Evolutionary conservation across 2,329 filamentous ascomycete species (phyloP).

Genomic region (Exutisphaerella laricina): DNA sequence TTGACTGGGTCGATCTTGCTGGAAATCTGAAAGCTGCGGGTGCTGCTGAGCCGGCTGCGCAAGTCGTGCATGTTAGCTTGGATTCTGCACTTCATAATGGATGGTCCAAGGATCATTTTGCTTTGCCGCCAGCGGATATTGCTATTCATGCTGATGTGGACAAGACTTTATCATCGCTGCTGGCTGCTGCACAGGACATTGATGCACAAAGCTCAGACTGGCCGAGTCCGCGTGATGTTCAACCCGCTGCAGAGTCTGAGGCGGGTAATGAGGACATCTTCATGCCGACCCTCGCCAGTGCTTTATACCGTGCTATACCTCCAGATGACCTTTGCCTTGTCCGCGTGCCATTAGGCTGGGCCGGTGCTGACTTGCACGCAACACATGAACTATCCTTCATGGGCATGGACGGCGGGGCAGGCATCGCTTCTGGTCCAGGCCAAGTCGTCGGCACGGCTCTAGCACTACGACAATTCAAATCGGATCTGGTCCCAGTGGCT

Average conservation of each 20-base stretch:
- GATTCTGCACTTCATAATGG: conserved; percentile 19
- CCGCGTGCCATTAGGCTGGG: conserved; percentile 18
- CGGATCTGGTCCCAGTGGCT: conserved; percentile 8
- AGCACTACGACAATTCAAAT: conserved; percentile 6
- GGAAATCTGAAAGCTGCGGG: conserved; percentile 14
- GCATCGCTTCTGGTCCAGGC: conserved; percentile 15
- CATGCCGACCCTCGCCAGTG: conserved; percentile 16
- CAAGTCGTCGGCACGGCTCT: conserved; percentile 19
- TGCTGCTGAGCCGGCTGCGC: conserved; percentile 5
- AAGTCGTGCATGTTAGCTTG: conserved; percentile 13
- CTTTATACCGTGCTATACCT: conserved; percentile 13
- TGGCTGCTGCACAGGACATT: conserved; percentile 8
- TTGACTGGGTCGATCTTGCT: conserved; percentile 20
- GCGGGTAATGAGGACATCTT: conserved; percentile 9
- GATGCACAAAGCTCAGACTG: conserved; percentile 4
- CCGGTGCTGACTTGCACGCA: conserved; percentile 11
- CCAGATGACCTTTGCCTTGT: conserved; percentile 15
- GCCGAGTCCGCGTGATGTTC: background rate
- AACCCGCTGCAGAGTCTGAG: background rate
- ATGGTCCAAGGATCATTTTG: conserved; percentile 22
- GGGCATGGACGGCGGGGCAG: conserved; percentile 21
- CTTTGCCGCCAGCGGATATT: conserved; percentile 15
- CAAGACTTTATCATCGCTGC: conserved; percentile 10
- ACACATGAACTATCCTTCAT: conserved; percentile 18
- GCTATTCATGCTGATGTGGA: conserved; percentile 15